phyloP scores from a whole-genome alignment of 148 eudicot genomes.

The Amaranthus cruentus region DNA sequence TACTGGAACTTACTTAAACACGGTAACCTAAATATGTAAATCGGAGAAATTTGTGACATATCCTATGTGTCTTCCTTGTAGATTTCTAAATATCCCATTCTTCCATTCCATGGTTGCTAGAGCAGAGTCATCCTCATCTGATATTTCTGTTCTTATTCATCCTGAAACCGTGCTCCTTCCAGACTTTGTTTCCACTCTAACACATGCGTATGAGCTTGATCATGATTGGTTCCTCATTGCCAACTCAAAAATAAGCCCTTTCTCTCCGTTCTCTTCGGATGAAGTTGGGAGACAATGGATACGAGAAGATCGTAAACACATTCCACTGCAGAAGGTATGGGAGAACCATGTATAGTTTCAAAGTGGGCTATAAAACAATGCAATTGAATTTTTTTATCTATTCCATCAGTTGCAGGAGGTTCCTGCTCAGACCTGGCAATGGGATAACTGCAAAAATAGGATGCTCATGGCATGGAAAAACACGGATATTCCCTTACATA shows the following conservation, averaged over 20 bases:
- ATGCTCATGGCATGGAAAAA: constrained; percentile 91
- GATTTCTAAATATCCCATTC: constrained; percentile 71
- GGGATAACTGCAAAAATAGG: constrained; percentile 44
- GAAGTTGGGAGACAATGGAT: constrained; percentile 59
- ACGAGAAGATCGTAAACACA: constrained; percentile 40
- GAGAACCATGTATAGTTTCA: constrained; percentile 22
- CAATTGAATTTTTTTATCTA: constrained; percentile 23
- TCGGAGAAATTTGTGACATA: constrained; percentile 11
- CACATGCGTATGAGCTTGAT: constrained; percentile 64
- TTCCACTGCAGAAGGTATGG: constrained; percentile 52
- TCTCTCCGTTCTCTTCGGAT: constrained; percentile 58
- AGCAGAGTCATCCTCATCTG: constrained; percentile 61
- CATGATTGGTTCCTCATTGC: constrained; percentile 86
- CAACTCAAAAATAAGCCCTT: constrained; percentile 42
- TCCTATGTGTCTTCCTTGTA: constrained; percentile 20
- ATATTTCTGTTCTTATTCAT: constrained; percentile 64
- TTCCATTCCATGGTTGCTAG: constrained; percentile 97
- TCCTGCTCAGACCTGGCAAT: constrained; percentile 34
- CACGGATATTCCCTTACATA: constrained; percentile 68
- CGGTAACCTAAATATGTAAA: neutral
- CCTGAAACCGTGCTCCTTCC: constrained; percentile 74
- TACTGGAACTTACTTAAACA: neutral
- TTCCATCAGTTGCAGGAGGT: constrained; percentile 76
- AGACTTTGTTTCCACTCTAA: constrained; percentile 56
- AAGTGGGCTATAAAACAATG: constrained; percentile 7